Evolutionary conservation across 2,329 filamentous ascomycete species (phyloP).

Genomic region (Cadophora sp.): DNA sequence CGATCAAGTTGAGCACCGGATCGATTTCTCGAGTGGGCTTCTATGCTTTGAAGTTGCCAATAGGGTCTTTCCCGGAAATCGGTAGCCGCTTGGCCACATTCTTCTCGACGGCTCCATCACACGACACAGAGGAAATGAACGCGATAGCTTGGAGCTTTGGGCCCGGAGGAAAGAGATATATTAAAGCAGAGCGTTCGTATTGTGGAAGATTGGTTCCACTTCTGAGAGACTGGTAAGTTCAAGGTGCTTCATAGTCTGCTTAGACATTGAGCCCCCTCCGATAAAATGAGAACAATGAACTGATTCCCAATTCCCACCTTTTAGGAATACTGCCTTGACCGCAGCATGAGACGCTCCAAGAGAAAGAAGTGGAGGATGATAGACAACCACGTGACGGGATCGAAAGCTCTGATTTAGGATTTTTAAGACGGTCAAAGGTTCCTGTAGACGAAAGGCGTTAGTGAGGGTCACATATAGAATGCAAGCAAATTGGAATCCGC

Average conservation of each 20-base stretch:
- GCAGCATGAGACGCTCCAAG: not conserved
- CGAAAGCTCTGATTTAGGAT: not conserved
- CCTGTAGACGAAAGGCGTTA: not conserved
- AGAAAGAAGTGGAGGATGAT: not conserved
- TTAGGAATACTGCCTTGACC: not conserved
- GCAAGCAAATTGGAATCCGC: not conserved
- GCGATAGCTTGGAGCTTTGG: slow-evolving; percentile 6
- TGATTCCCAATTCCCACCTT: not conserved
- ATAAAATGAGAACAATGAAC: not conserved
- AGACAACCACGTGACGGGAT: not conserved
- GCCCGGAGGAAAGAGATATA: slow-evolving; percentile 4
- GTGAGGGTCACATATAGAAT: not conserved
- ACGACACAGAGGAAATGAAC: slow-evolving; percentile 2
- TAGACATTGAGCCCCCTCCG: not conserved
- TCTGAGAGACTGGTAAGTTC: slow-evolving; percentile 49
- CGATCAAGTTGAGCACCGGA: slow-evolving; percentile 7
- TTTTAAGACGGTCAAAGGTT: not conserved
- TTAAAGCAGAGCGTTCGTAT: slow-evolving; percentile 7
- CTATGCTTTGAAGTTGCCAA: slow-evolving; percentile 15
- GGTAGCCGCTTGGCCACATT: slow-evolving; percentile 4
- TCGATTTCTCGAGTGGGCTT: slow-evolving; percentile 4
- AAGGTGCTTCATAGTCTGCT: not conserved
- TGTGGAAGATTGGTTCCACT: slow-evolving; percentile 5
- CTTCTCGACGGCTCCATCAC: slow-evolving; percentile 3
- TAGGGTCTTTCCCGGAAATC: slow-evolving; percentile 10